Evolutionary conservation across 208 protist species (phyloP).

Genomic region (Acanthamoeba lenticulata): DNA sequence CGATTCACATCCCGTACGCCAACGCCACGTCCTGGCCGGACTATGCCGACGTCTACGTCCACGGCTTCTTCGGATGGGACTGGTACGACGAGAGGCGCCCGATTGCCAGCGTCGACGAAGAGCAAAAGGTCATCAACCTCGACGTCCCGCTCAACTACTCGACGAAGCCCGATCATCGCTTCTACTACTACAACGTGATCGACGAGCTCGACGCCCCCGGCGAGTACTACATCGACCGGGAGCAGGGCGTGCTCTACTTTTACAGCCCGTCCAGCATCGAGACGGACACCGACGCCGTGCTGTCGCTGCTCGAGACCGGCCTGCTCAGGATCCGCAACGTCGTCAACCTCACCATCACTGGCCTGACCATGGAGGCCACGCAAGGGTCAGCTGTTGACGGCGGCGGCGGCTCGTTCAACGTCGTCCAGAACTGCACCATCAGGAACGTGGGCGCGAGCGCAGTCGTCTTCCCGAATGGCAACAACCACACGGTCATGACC

Average conservation of each 20-base stretch:
- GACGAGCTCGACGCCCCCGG: not conserved
- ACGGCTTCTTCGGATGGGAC: conserved; percentile 5
- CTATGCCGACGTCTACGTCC: not conserved
- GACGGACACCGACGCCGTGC: not conserved
- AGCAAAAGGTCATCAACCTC: not conserved
- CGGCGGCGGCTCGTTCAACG: not conserved
- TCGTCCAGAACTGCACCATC: not conserved
- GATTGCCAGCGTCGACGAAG: not conserved
- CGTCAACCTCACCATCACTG: not conserved
- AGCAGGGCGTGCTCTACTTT: not conserved
- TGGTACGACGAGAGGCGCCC: not conserved
- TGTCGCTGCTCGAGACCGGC: not conserved
- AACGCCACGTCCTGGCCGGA: not conserved
- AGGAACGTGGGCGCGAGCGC: not conserved
- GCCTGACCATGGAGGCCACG: not conserved
- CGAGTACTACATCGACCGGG: conserved; percentile 8
- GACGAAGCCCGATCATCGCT: not conserved
- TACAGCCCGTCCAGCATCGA: not conserved
- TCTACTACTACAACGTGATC: conserved; percentile 6
- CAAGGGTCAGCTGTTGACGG: not conserved
- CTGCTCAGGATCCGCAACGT: not conserved
- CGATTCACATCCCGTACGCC: not conserved
- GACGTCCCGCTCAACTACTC: not conserved
- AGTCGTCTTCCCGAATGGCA: not conserved
- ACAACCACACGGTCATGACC: not conserved